Percentiles rank a stretch among this genome's conserved stretches.
Conservation (phyloP, 140 eudicot genomes). For the Flaveria floridana region DNA sequence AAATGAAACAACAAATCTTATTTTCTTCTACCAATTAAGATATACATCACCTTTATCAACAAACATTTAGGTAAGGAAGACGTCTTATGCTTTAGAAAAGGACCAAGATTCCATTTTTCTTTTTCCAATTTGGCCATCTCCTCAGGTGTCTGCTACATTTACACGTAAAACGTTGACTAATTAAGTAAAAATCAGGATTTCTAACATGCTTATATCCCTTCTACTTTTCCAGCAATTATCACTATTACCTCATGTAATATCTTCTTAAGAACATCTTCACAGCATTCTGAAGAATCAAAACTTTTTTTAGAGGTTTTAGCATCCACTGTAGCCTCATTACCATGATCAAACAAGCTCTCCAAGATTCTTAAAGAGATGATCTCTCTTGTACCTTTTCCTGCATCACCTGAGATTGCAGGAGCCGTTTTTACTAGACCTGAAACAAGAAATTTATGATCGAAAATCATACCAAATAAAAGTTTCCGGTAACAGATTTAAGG, state of each 20-base stretch:
- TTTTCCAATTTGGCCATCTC: slow-evolving; percentile 30
- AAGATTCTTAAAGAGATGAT: slow-evolving; percentile 51
- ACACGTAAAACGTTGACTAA: slow-evolving; percentile 21
- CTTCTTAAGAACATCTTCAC: slow-evolving; percentile 47
- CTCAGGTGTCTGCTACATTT: slow-evolving; percentile 40
- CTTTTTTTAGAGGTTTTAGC: slow-evolving; percentile 29
- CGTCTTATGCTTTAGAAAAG: slow-evolving; percentile 44
- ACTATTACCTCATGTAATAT: slow-evolving; percentile 41
- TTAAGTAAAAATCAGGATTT: neutral
- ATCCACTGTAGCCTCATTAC: slow-evolving; percentile 21
- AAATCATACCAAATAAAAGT: slow-evolving; percentile 4
- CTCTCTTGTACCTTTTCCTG: slow-evolving; percentile 59
- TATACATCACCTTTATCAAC: slow-evolving; percentile 46
- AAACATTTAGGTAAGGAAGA: slow-evolving; percentile 41
- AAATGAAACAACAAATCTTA: neutral
- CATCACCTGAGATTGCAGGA: slow-evolving; percentile 45
- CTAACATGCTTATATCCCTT: neutral
- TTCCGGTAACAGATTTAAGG: slow-evolving; percentile 15
- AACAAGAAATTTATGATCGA: slow-evolving; percentile 12
- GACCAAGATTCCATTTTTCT: slow-evolving; percentile 36
- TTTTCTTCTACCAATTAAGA: slow-evolving; percentile 13
- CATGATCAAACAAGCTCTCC: slow-evolving; percentile 43
- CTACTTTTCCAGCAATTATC: neutral
- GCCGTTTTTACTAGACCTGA: slow-evolving; percentile 54
- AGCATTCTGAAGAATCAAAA: slow-evolving; percentile 39